These are phyloP conservation scores for Monosporascus sp. DNA, from an alignment of 2,329 filamentous ascomycete species.

Conservation along the genomic window DNA sequence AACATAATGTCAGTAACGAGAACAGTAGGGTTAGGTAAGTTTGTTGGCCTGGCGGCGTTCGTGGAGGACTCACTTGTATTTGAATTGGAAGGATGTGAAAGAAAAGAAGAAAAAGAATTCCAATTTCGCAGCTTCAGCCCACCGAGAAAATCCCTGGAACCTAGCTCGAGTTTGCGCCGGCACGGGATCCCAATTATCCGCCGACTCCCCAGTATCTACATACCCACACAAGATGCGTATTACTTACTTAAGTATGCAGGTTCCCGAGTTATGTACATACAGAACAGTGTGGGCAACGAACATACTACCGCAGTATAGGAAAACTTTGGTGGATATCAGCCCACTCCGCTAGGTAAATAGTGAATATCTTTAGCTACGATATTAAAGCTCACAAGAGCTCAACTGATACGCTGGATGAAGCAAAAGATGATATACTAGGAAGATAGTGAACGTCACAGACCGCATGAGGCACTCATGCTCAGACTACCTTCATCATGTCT, in stretches of 20 bases:
- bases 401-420: too few species aligned
- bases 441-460: too few species aligned
- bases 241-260: too few species aligned
- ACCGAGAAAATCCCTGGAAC: slow-evolving; percentile 14
- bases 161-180: slow-evolving; percentile 21
- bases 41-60: too few species aligned
- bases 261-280: too few species aligned
- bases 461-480: slow-evolving; percentile 7
- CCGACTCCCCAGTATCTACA: too few species aligned
- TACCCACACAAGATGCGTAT: too few species aligned
- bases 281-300: too few species aligned
- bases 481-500: slow-evolving; percentile 7
- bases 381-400: too few species aligned
- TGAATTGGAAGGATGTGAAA: slow-evolving; percentile 98
- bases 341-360: not conserved
- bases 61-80: slow-evolving; percentile 71
- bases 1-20: not conserved
- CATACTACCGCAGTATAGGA: too few species aligned
- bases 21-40: slow-evolving; percentile 29
- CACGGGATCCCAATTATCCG: slow-evolving; percentile 31
- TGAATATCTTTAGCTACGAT: not conserved
- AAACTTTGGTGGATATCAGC: too few species aligned
- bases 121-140: slow-evolving; percentile 18
- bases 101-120: slow-evolving; percentile 42
- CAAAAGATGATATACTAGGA: not conserved